Evolutionary conservation across 805 yeast genomes (phyloP).

Genomic region (Suhomyces faveliae): DNA sequence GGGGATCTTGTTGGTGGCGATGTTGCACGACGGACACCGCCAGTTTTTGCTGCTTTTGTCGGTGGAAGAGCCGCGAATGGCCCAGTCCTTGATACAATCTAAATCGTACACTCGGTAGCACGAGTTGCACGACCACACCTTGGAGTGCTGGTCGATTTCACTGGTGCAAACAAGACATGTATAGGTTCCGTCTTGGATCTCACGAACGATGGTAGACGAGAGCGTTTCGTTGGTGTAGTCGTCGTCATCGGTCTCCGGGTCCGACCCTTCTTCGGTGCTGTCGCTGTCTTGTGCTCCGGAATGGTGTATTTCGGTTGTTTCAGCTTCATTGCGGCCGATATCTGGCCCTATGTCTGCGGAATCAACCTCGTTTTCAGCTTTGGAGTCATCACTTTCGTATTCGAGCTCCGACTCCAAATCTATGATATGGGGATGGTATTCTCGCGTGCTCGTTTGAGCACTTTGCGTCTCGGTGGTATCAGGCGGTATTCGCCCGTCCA

Average conservation of each 20-base stretch:
- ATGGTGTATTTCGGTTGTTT: background rate
- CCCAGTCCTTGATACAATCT: slow-evolving; percentile 86
- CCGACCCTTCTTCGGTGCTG: slow-evolving; percentile 14
- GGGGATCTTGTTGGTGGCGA: slow-evolving; percentile 49
- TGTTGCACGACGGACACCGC: slow-evolving; percentile 86
- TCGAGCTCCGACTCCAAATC: slow-evolving; percentile 9
- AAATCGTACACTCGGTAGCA: slow-evolving; percentile 86
- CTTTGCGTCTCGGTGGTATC: background rate
- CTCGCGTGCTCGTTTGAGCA: background rate
- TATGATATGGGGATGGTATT: slow-evolving; percentile 12
- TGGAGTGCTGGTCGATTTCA: slow-evolving; percentile 63
- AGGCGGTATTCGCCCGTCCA: slow-evolving; percentile 3
- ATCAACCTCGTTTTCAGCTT: background rate
- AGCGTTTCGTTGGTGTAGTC: slow-evolving; percentile 27
- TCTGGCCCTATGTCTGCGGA: background rate
- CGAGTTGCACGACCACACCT: slow-evolving; percentile 73
- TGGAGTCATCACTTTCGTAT: slow-evolving; percentile 5
- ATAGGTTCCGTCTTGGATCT: slow-evolving; percentile 67
- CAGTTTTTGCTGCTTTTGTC: slow-evolving; percentile 55
- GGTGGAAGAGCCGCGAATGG: slow-evolving; percentile 68
- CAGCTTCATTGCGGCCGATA: slow-evolving; percentile 3
- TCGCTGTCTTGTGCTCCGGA: slow-evolving; percentile 8
- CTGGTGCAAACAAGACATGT: slow-evolving; percentile 87
- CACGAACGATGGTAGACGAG: slow-evolving; percentile 48
- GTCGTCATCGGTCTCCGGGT: slow-evolving; percentile 17